Evolutionary conservation across 495 filamentous ascomycete species (phyloP).

Genomic region (Friedmanniomyces simplex): DNA sequence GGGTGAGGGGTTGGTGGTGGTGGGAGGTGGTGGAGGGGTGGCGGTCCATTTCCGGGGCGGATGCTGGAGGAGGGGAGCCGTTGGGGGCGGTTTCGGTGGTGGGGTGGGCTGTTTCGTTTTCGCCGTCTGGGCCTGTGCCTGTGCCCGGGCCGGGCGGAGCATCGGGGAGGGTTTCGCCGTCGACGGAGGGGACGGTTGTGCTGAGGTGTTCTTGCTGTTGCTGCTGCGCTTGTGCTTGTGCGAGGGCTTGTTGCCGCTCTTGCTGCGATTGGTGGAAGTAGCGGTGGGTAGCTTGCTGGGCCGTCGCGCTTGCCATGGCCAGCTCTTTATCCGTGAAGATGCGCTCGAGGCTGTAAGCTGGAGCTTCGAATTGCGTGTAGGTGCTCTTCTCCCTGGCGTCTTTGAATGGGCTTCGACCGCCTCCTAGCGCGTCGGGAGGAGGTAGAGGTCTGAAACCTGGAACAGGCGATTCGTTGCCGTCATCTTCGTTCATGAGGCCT

Average conservation of each 20-base stretch:
- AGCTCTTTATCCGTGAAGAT: slow-evolving; percentile 94
- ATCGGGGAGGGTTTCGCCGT: slow-evolving; percentile 9
- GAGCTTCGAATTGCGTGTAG: slow-evolving; percentile 39
- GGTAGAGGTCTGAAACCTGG: slow-evolving; percentile 28
- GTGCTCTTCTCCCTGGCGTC: slow-evolving; percentile 42
- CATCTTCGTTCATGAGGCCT: slow-evolving; percentile 56
- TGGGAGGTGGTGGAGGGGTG: no score
- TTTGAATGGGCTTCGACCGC: slow-evolving; percentile 45
- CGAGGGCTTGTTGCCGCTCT: not conserved
- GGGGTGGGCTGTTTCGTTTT: slow-evolving; percentile 3
- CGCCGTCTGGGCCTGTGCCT: not conserved
- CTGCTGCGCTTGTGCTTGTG: not conserved
- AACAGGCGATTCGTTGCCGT: slow-evolving; percentile 41
- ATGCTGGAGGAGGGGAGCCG: slow-evolving; percentile 7
- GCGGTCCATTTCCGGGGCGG: slow-evolving; percentile 32
- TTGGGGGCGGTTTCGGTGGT: slow-evolving; percentile 20
- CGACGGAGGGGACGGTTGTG: slow-evolving; percentile 7
- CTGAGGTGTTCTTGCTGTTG: slow-evolving; percentile 6
- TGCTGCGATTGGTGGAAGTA: slow-evolving; percentile 32
- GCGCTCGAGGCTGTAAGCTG: slow-evolving; percentile 66
- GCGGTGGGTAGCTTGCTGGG: slow-evolving; percentile 29
- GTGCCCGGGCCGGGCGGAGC: not conserved
- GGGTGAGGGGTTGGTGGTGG: slow-evolving; percentile 24
- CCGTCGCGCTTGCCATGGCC: slow-evolving; percentile 42
- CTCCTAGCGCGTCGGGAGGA: slow-evolving; percentile 20